Conservation (phyloP, 371 early-diverging fungal genomes). For the Zychaea mexicana region DNA sequence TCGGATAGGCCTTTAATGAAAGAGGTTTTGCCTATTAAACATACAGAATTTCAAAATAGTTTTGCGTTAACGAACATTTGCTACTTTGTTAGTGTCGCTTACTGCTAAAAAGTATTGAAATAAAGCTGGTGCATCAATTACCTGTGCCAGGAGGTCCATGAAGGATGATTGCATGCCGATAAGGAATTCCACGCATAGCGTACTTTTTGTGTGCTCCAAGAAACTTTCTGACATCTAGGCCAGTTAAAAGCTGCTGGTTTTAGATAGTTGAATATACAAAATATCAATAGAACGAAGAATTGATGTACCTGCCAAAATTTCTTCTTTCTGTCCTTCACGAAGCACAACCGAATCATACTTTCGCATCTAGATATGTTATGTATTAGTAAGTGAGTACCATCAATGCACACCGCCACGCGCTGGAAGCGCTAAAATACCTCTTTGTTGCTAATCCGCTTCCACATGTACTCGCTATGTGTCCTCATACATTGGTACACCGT, state of each 20-base stretch:
- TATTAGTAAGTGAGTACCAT: background rate
- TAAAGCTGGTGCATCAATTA: background rate
- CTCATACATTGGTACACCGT: slow-evolving; percentile 2
- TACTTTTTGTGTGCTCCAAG: slow-evolving; percentile 67
- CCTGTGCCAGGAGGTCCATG: slow-evolving; percentile 71
- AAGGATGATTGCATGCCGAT: slow-evolving; percentile 82
- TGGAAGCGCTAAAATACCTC: background rate
- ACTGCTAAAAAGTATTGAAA: too few relatives aligned
- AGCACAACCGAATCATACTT: slow-evolving; percentile 35
- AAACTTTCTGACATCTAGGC: slow-evolving; percentile 35
- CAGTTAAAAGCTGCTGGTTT: background rate
- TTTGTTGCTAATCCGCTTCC: slow-evolving; percentile 4
- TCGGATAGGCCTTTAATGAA: slow-evolving; percentile 72
- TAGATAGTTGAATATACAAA: too few relatives aligned
- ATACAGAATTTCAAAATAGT: background rate
- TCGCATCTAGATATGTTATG: slow-evolving; percentile 16
- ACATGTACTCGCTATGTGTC: background rate
- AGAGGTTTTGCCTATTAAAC: slow-evolving; percentile 44
- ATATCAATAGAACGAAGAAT: too few relatives aligned
- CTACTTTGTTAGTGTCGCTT: too few relatives aligned
- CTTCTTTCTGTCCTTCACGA: slow-evolving; percentile 37
- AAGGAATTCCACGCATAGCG: slow-evolving; percentile 88
- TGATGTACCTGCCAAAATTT: slow-evolving; percentile 19
- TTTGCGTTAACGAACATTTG: too few relatives aligned
- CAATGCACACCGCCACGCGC: background rate